Evolutionary conservation across 345 rosid species (phyloP), one percentile per base, ranked within the genome.

Genomic region (Crucihimalaya himalaica): DNA sequence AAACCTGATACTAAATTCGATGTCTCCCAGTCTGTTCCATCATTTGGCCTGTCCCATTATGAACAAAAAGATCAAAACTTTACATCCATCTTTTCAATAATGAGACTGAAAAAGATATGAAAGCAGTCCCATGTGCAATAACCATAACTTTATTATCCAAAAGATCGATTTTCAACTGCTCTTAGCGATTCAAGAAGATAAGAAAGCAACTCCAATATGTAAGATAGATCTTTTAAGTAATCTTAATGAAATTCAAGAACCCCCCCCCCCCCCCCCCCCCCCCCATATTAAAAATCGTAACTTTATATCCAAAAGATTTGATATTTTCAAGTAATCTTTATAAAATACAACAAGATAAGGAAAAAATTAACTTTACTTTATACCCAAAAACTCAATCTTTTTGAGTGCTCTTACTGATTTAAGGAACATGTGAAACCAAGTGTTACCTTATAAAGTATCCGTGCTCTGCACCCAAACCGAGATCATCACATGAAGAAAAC

Each of bases 401-500:
- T 47, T 20, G 4, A 19, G 21, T 48, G 46, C 31, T 54, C 52
- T 50, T 28, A 40, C 34, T 19, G 18, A 39, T 37, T 6, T 25
- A 27, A 46, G 61, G 43, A 63, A 61, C n/a, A 48, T 8, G 31
- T 50, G 57, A 75, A 40, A 52, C 16, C 0, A 50, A 66, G 43
- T 8, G 64, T 77, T 80, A 88, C 98, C 96, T 89, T 77, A 87
- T 43, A 66, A 86, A 91, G 68, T 88, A 94, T 2, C 97, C 97
- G 55, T 91, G 90, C 78, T 94, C 98, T 20, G 97, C 98, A 2
- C 93, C 96, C 45, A 91, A 51, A 20, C 98, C 98, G 34, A 94
- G 95, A 72, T 76, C 82, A 73, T 82, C 86, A 53, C 93, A 89
- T 2, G 83, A 66, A 32, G 93, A 83, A 72, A 94, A 91, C 98